Evolutionary conservation across 306 rosid species (phyloP).

Genomic region (Ammopiptanthus mongolicus): DNA sequence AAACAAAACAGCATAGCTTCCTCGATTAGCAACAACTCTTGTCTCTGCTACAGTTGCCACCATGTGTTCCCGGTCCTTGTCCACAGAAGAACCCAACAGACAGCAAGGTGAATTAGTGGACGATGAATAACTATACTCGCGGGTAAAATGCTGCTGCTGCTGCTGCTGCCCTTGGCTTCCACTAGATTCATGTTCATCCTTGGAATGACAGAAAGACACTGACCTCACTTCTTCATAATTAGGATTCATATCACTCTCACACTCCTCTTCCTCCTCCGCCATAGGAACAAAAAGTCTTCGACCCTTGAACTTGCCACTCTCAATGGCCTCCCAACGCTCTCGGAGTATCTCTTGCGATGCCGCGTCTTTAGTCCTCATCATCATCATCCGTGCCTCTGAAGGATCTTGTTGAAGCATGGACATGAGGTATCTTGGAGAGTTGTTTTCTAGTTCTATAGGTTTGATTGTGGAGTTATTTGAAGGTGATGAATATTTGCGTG

Average conservation of each 20-base stretch:
- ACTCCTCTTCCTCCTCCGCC: neutral
- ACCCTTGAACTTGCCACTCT: constrained; percentile 33
- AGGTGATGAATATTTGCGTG: neutral
- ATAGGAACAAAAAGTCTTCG: constrained; percentile 33
- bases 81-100: neutral
- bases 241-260: neutral
- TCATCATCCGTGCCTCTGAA: constrained; percentile 12
- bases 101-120: constrained; percentile 9
- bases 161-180: constrained; percentile 7
- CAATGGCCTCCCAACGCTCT: constrained; percentile 31
- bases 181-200: neutral
- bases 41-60: neutral
- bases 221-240: constrained; percentile 27
- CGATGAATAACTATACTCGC: neutral
- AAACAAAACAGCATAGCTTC: constrained; percentile 7
- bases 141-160: neutral
- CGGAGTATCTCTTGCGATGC: constrained; percentile 24
- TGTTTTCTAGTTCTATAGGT: constrained; percentile 13
- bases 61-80: neutral
- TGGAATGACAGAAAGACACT: constrained; percentile 4
- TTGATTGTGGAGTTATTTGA: neutral
- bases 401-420: constrained; percentile 36
- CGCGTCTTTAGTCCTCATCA: constrained; percentile 14
- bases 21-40: neutral
- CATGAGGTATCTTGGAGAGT: constrained; percentile 46